A percentile compares a stretch with the other conserved stretches of the same genome.
Evolutionary conservation across 371 early-diverging fungal genomes (phyloP).

Genomic region (Gilbertella persicaria): DNA sequence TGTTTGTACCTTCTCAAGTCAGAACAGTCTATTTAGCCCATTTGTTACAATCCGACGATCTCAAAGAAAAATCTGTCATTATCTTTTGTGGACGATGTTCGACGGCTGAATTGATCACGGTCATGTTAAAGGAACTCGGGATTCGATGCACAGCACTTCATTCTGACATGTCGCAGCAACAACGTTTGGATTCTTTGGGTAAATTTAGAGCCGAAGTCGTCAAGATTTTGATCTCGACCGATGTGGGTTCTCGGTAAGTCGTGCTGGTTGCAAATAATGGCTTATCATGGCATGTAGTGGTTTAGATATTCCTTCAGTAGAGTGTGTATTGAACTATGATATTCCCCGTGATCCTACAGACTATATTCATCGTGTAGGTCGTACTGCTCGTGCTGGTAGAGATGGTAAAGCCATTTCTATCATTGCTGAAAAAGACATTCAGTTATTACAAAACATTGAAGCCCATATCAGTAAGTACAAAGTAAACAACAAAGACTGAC

Average conservation of each 20-base stretch:
- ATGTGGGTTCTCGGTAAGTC: slow-evolving; percentile 90
- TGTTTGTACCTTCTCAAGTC: slow-evolving; percentile 94
- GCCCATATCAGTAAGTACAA: slow-evolving; percentile 59
- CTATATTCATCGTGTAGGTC: slow-evolving; percentile 98
- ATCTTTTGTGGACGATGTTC: slow-evolving; percentile 89
- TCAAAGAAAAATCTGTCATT: slow-evolving; percentile 79
- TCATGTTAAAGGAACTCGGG: slow-evolving; percentile 87
- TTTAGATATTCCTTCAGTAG: slow-evolving; percentile 97
- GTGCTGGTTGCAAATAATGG: not conserved
- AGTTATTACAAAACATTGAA: slow-evolving; percentile 89
- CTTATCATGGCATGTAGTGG: slow-evolving; percentile 70
- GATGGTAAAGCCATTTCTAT: slow-evolving; percentile 92
- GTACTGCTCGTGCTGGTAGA: slow-evolving; percentile 97
- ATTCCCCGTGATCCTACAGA: slow-evolving; percentile 97
- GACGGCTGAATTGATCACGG: slow-evolving; percentile 79
- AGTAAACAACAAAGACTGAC: slow-evolving; percentile 1
- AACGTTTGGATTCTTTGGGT: slow-evolving; percentile 88
- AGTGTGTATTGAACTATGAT: slow-evolving; percentile 96
- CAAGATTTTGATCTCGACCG: slow-evolving; percentile 92
- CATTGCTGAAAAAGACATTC: slow-evolving; percentile 92
- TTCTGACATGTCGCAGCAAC: slow-evolving; percentile 91
- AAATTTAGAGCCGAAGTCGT: slow-evolving; percentile 90
- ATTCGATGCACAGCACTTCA: slow-evolving; percentile 91
- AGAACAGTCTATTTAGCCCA: slow-evolving; percentile 88
- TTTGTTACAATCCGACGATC: slow-evolving; percentile 70